phyloP scores from a whole-genome alignment of 2,329 filamentous ascomycete species.

The Rhynchosporium agropyri region DNA sequence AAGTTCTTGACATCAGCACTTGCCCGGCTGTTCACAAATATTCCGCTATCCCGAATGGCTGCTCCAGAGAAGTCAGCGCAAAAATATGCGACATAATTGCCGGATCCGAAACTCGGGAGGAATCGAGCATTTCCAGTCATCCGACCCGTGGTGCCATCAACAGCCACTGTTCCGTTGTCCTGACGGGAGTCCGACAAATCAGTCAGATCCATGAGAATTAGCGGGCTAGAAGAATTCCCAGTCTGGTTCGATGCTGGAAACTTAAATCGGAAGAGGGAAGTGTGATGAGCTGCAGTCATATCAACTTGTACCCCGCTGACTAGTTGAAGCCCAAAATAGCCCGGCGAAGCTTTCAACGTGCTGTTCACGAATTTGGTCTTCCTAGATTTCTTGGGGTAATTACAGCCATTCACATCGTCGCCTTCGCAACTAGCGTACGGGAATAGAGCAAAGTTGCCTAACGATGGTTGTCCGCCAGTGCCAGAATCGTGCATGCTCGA shows the following conservation, averaged over 20 bases:
- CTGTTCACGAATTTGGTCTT: conserved; percentile 46
- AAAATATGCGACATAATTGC: conserved; percentile 62
- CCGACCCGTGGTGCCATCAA: conserved; percentile 59
- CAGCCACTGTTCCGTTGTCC: conserved; percentile 58
- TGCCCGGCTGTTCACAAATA: conserved; percentile 61
- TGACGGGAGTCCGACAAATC: conserved; percentile 63
- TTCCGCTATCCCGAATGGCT: conserved; percentile 59
- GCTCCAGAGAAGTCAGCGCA: conserved; percentile 69
- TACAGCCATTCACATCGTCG: conserved; percentile 64
- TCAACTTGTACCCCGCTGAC: conserved; percentile 60
- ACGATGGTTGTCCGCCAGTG: conserved; percentile 56
- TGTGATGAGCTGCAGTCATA: conserved; percentile 67
- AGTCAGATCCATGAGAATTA: conserved; percentile 66
- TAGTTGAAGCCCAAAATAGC: conserved; percentile 65
- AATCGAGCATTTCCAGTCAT: conserved; percentile 65
- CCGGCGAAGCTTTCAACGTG: conserved; percentile 60
- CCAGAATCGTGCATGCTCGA: conserved; percentile 48
- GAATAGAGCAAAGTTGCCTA: conserved; percentile 76
- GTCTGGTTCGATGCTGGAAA: conserved; percentile 51
- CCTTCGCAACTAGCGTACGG: conserved; percentile 62
- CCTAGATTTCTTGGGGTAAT: conserved; percentile 55
- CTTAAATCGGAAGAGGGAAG: conserved; percentile 66
- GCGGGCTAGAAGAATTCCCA: conserved; percentile 48
- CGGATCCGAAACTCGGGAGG: conserved; percentile 65
- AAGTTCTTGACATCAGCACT: conserved; percentile 51